Conservation (phyloP, 176 grass and related monocot genomes). For the Avena insularis region DNA sequence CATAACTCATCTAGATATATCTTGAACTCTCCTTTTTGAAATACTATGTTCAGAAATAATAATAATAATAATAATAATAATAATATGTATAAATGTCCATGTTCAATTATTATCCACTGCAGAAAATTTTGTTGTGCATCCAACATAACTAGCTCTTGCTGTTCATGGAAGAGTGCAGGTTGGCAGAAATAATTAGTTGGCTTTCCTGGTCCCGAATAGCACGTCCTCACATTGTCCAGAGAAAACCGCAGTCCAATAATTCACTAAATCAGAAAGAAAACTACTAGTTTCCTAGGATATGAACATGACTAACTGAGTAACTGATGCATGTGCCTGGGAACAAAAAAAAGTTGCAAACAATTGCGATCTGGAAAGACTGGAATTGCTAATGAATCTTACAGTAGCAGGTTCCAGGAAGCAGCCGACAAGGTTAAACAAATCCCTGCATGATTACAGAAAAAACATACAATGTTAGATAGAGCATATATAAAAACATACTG, state of each 20-base stretch:
- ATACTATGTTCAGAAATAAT: neutral
- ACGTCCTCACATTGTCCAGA: neutral
- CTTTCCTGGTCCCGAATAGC: slow-evolving; percentile 24
- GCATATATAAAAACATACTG: neutral
- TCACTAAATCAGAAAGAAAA: slow-evolving; percentile 14
- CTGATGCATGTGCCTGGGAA: neutral
- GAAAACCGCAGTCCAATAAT: neutral
- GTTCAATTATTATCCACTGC: neutral
- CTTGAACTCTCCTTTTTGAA: neutral
- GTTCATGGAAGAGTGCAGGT: slow-evolving; percentile 3
- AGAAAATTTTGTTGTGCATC: neutral
- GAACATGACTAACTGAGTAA: slow-evolving; percentile 16
- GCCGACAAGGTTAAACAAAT: slow-evolving; percentile 89
- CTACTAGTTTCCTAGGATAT: slow-evolving; percentile 5
- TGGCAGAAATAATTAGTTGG: slow-evolving; percentile 26
- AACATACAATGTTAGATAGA: slow-evolving; percentile 1
- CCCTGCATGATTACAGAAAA: slow-evolving; percentile 59
- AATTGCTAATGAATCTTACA: slow-evolving; percentile 60
- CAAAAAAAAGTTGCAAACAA: neutral
- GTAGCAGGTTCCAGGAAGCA: slow-evolving; percentile 92
- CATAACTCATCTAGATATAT: neutral
- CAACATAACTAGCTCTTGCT: neutral
- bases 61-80: neutral
- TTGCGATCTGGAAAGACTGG: neutral
- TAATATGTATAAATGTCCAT: neutral